These are phyloP conservation scores for Trichoderma gamsii DNA, from an alignment of 495 filamentous ascomycete genomes.

Conservation along the genomic window DNA sequence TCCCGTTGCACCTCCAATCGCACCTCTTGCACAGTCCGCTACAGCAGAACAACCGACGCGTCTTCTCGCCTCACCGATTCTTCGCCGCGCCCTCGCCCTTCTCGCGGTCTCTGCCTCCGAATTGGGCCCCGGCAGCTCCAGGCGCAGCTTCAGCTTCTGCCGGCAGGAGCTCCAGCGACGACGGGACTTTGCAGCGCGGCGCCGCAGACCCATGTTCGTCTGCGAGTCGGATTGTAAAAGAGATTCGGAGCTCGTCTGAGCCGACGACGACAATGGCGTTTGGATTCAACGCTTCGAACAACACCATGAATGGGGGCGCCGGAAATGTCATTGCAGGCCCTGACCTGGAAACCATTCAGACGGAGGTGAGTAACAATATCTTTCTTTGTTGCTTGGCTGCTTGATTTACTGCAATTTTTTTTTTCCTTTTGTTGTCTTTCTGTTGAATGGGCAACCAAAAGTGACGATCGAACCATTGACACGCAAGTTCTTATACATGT, in stretches of 20 bases:
- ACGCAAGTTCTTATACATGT: neutral
- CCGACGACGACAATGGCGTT: slow-evolving; percentile 57
- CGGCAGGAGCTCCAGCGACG: slow-evolving; percentile 10
- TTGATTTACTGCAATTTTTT: neutral
- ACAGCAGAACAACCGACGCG: neutral
- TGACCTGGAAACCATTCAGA: slow-evolving; percentile 55
- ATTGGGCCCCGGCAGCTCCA: neutral
- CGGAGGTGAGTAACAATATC: slow-evolving; percentile 39
- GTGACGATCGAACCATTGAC: neutral
- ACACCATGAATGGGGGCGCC: slow-evolving; percentile 24
- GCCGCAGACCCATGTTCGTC: slow-evolving; percentile 17
- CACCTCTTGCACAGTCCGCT: neutral
- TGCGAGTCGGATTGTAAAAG: slow-evolving; percentile 22
- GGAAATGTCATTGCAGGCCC: slow-evolving; percentile 39
- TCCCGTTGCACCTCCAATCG: slow-evolving; percentile 1
- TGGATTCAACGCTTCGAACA: slow-evolving; percentile 40
- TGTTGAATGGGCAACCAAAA: neutral
- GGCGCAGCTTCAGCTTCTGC: neutral
- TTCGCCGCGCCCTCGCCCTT: neutral
- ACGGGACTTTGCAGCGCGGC: neutral
- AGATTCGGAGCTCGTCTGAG: slow-evolving; percentile 11
- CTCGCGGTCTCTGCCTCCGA: neutral
- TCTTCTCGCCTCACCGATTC: neutral
- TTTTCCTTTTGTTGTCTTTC: neutral
- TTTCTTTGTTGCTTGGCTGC: neutral